Evolutionary conservation across 2,329 filamentous ascomycete species (phyloP).

Genomic region (Hortaea sp.): DNA sequence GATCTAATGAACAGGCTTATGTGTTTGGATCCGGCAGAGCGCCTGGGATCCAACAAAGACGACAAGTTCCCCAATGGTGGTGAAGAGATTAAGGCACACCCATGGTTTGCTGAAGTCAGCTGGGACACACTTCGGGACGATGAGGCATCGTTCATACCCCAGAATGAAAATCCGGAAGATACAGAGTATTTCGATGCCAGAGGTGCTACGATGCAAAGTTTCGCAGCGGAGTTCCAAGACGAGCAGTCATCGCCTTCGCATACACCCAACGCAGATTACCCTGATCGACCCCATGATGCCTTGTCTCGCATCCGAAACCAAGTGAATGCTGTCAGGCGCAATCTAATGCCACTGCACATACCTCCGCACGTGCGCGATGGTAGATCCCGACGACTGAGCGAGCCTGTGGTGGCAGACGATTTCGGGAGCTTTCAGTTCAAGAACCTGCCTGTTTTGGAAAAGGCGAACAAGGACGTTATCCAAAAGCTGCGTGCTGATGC

Average conservation of each 20-base stretch:
- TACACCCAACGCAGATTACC: conserved; percentile 64
- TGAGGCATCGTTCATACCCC: conserved; percentile 89
- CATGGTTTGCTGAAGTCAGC: conserved; percentile 78
- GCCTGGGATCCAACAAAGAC: conserved; percentile 75
- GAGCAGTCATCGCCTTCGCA: conserved; percentile 64
- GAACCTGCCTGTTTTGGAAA: conserved; percentile 90
- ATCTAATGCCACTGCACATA: conserved; percentile 90
- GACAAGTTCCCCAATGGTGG: conserved; percentile 77
- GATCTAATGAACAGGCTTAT: conserved; percentile 90
- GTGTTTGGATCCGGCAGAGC: conserved; percentile 69
- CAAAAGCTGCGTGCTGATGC: conserved; percentile 91
- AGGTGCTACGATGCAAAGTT: conserved; percentile 83
- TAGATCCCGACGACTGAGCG: conserved; percentile 77
- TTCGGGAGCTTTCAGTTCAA: conserved; percentile 97
- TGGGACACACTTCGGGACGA: conserved; percentile 92
- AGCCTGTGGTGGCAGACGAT: conserved; percentile 80
- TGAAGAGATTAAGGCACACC: conserved; percentile 78
- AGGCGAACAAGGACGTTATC: conserved; percentile 97
- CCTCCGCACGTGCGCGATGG: conserved; percentile 90
- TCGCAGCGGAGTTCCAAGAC: conserved; percentile 90
- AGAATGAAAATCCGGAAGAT: conserved; percentile 86
- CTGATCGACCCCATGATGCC: conserved; percentile 88
- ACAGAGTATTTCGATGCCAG: conserved; percentile 95
- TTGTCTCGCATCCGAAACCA: conserved; percentile 81
- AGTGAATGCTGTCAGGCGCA: conserved; percentile 75